Conservation (phyloP, 306 rosid species). For the Castanopsis chinensis region DNA sequence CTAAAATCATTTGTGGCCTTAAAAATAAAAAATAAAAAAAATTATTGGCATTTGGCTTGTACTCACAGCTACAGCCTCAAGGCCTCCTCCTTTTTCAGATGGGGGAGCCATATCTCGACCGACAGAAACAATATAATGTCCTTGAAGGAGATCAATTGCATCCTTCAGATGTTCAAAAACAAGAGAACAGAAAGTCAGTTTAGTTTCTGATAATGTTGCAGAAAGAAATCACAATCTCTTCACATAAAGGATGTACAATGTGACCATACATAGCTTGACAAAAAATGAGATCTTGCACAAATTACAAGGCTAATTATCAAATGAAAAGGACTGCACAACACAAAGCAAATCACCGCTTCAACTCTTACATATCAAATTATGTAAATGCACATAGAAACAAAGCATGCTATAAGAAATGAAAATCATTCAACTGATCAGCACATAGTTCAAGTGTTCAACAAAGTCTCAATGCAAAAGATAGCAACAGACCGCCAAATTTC, state of each 20-base stretch:
- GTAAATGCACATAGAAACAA: slow-evolving; percentile 1
- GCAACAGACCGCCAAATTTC: slow-evolving; percentile 1
- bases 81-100: slow-evolving; percentile 78
- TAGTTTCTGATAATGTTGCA: slow-evolving; percentile 7
- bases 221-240: slow-evolving; percentile 5
- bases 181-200: slow-evolving; percentile 22
- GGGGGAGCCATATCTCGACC: slow-evolving; percentile 63
- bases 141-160: slow-evolving; percentile 96
- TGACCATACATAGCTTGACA: slow-evolving; percentile 4
- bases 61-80: slow-evolving; percentile 96
- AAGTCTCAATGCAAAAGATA: slow-evolving; percentile 6
- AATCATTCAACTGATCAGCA: slow-evolving; percentile 3
- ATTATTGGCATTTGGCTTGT: slow-evolving; percentile 20
- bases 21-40: neutral
- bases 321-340: neutral
- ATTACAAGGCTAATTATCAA: neutral
- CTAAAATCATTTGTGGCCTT: neutral
- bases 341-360: neutral
- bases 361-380: neutral
- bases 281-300: neutral
- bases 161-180: slow-evolving; percentile 52
- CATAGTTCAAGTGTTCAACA: slow-evolving; percentile 4
- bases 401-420: slow-evolving; percentile 12
- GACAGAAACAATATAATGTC: slow-evolving; percentile 89
- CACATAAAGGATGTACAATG: neutral